Base-by-base conservation (phyloP, 192 early-diverging fungal genomes). In the Gryganskiella cystojenkinii region DNA sequence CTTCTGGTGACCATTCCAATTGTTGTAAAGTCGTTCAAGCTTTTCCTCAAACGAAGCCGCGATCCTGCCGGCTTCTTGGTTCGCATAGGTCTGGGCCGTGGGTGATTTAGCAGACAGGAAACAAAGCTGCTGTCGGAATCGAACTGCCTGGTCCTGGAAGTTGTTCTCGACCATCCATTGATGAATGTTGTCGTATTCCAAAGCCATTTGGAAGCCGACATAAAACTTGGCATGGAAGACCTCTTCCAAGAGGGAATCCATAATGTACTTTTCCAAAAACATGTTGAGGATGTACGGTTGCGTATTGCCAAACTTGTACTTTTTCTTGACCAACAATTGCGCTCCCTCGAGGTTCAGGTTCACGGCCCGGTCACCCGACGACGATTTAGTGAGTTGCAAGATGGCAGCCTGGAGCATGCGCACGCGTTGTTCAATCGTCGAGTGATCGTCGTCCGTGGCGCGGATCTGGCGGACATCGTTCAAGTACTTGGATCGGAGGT, bases 211-310 rank as follows among this genome's bases (percentile, higher is more conserved):
- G 11, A 79, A 81, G 14, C 81, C 73, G 45, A 84, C 80, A 42
- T 84, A 79, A 19, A 80, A 64, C 11, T 72, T 80, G 10, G 67
- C 61, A 51, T 81, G 52, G 46, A 84, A 84, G 37, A 86, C 70
- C 31, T 82, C 76, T 17, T 82, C 70, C 6, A 86, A 55, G 25
- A 86, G 56, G 1, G 67, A 59, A 53, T 86, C 85, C 82, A 86
- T 84, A 28, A 86, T 82, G 33, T 82, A 84, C 50, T 86, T 86
- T 64, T 86, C 81, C 22, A 83, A 69, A 51, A 84, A 69, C 81
- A 86, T 86, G 50, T 80, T 79, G 55, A 81, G 65, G 13, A 76
- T 73, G 61, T 82, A 71, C 14, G 74, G 67, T 20, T 81, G 73
- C 14, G 71, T 57, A 42, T 71, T 79, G 45, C 42, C 80, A 63